phyloP scores from a whole-genome alignment of 208 protist genomes.

The Vickermania spadyakhi region DNA sequence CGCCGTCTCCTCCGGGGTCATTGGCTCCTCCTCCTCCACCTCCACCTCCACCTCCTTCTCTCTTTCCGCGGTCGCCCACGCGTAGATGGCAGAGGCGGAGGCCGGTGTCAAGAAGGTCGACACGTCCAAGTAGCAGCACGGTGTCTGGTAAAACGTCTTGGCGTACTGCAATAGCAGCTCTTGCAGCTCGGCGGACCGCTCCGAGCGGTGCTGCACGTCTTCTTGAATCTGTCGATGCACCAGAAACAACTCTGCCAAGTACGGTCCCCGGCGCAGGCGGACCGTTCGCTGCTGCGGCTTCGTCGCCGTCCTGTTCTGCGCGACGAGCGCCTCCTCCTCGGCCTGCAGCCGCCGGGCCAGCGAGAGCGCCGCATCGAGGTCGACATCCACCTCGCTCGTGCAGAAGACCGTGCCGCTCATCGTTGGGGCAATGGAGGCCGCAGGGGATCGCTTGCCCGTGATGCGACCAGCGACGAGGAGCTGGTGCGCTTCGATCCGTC shows the following conservation, averaged over 20 bases:
- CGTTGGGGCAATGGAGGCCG: conserved; percentile 1
- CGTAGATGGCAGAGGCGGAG: conserved; percentile 38
- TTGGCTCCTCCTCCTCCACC: neutral
- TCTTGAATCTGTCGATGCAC: neutral
- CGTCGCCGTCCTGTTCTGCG: conserved; percentile 9
- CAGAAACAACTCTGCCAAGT: conserved; percentile 64
- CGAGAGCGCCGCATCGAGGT: conserved; percentile 33
- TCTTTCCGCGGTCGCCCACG: conserved; percentile 31
- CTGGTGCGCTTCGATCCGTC: neutral
- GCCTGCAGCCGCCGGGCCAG: conserved; percentile 29
- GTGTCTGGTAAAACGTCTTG: conserved; percentile 57
- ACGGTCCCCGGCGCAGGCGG: conserved; percentile 42
- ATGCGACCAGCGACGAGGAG: neutral
- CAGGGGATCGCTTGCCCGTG: neutral
- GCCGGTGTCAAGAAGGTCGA: conserved; percentile 59
- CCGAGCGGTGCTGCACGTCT: neutral
- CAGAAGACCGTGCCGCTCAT: conserved; percentile 27
- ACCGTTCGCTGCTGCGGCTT: conserved; percentile 12
- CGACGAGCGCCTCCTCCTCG: conserved; percentile 7
- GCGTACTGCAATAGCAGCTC: conserved; percentile 46
- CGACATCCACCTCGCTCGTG: conserved; percentile 19
- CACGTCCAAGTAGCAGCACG: conserved; percentile 77
- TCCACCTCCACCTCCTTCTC: too few species aligned
- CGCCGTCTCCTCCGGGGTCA: neutral
- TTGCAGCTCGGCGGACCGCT: conserved; percentile 13